These are phyloP conservation scores for Moringa oleifera DNA, from an alignment of 345 rosid species.

Conservation along the genomic window DNA sequence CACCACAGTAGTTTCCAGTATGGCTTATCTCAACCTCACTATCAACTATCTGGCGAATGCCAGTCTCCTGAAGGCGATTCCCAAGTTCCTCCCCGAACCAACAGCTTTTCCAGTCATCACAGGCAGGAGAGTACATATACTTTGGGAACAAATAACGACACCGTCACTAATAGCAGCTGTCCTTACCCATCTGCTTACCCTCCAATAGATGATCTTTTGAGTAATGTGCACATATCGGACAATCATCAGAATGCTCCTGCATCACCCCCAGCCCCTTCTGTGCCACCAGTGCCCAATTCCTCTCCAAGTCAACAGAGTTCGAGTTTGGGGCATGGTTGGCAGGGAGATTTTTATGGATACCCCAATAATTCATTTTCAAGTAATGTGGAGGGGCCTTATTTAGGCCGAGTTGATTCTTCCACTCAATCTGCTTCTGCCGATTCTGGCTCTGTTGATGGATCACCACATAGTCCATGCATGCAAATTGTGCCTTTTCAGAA, in stretches of 20 bases:
- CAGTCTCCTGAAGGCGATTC: slow-evolving; percentile 37
- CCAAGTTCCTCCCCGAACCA: slow-evolving; percentile 28
- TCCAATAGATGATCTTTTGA: slow-evolving; percentile 53
- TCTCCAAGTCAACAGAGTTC: slow-evolving; percentile 28
- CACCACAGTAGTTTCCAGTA: slow-evolving; percentile 44
- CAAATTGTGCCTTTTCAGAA: slow-evolving; percentile 61
- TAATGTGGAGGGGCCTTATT: slow-evolving; percentile 37
- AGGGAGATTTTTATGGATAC: slow-evolving; percentile 46
- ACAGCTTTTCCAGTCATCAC: slow-evolving; percentile 34
- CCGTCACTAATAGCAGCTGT: slow-evolving; percentile 10
- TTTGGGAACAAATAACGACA: slow-evolving; percentile 20
- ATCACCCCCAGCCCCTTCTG: slow-evolving; percentile 41
- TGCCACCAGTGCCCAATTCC: slow-evolving; percentile 26
- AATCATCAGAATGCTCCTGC: slow-evolving; percentile 36
- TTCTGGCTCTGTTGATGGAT: slow-evolving; percentile 34
- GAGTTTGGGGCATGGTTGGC: slow-evolving; percentile 29
- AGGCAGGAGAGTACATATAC: slow-evolving; percentile 46
- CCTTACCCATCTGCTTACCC: slow-evolving; percentile 55
- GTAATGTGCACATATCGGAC: slow-evolving; percentile 26
- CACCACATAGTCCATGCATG: slow-evolving; percentile 29
- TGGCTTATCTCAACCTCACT: slow-evolving; percentile 31
- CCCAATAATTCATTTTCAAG: slow-evolving; percentile 54
- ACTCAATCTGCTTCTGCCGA: slow-evolving; percentile 19
- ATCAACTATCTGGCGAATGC: slow-evolving; percentile 33
- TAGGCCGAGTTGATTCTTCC: slow-evolving; percentile 38